Conservation (phyloP, 2,329 filamentous ascomycete species). For the Dactylonectria macrodidyma region DNA sequence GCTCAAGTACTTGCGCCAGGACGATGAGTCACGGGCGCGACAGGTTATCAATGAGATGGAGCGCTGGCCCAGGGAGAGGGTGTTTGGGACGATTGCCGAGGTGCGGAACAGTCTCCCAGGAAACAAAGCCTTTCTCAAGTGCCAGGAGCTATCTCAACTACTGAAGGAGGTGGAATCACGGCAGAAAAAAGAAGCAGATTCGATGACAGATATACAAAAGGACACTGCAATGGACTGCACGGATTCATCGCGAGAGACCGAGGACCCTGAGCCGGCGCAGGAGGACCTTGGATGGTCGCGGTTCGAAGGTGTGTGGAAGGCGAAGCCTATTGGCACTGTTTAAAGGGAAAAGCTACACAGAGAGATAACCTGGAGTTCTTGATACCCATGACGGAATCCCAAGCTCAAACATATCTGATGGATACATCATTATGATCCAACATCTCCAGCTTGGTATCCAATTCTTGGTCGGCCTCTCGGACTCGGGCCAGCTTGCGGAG, state of each 20-base stretch:
- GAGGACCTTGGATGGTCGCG: conserved; percentile 60
- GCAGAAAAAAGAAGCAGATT: conserved; percentile 1
- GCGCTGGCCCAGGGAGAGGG: conserved; percentile 53
- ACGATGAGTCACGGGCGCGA: conserved; percentile 47
- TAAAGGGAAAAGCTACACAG: conserved; percentile 45
- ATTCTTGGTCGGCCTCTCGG: neutral
- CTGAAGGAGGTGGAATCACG: conserved; percentile 47
- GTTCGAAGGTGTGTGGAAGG: conserved; percentile 68
- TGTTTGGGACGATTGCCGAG: conserved; percentile 57
- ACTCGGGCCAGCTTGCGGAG: conserved; percentile 8
- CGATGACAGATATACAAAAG: neutral
- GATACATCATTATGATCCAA: neutral
- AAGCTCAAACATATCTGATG: neutral
- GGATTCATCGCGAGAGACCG: conserved; percentile 9
- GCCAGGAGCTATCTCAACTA: conserved; percentile 60
- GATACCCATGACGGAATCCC: conserved; percentile 32
- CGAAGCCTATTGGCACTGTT: conserved; percentile 71
- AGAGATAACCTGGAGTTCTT: neutral
- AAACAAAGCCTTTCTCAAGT: conserved; percentile 61
- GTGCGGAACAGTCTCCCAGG: conserved; percentile 59
- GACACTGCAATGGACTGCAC: conserved; percentile 33
- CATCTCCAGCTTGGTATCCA: neutral
- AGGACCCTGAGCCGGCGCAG: conserved; percentile 43
- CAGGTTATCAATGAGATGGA: conserved; percentile 50
- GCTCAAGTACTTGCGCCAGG: conserved; percentile 56